phyloP scores from a whole-genome alignment of 306 rosid species.

The Senna tora region DNA sequence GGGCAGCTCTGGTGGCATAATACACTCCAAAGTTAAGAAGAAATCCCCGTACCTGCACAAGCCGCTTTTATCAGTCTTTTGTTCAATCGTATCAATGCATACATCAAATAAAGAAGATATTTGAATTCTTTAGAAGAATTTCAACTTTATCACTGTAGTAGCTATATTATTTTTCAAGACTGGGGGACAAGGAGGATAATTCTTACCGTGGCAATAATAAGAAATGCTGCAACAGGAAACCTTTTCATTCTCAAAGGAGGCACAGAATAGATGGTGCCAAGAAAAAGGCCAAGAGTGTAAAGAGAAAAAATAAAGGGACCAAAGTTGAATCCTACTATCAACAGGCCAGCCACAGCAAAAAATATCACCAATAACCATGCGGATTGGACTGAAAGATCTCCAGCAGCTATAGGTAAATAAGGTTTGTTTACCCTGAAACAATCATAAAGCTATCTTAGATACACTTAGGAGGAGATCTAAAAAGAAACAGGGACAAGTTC shows the following conservation, averaged over 20 bases:
- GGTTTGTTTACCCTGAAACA: constrained; percentile 95
- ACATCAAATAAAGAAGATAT: constrained; percentile 9
- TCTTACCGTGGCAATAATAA: constrained; percentile 89
- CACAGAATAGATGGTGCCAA: constrained; percentile 93
- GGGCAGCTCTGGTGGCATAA: constrained; percentile 94
- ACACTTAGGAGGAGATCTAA: constrained; percentile 9
- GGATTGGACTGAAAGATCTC: constrained; percentile 93
- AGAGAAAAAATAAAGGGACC: constrained; percentile 90
- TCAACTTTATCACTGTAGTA: background rate
- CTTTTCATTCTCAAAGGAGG: constrained; percentile 96
- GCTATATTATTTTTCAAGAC: constrained; percentile 16
- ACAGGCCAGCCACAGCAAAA: constrained; percentile 79
- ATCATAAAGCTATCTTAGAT: constrained; percentile 30
- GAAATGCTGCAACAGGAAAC: constrained; percentile 94
- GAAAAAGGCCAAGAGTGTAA: constrained; percentile 81
- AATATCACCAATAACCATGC: constrained; percentile 91
- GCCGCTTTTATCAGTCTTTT: constrained; percentile 36
- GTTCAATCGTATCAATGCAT: constrained; percentile 22
- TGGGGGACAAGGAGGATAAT: constrained; percentile 31
- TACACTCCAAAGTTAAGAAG: constrained; percentile 96
- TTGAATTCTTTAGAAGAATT: background rate
- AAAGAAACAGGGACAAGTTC: background rate
- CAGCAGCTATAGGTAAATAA: constrained; percentile 95
- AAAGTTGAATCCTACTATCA: constrained; percentile 76
- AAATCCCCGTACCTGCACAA: constrained; percentile 88